Conservation (phyloP, 805 yeast genomes). For the Cyberlindnera petersonii region DNA sequence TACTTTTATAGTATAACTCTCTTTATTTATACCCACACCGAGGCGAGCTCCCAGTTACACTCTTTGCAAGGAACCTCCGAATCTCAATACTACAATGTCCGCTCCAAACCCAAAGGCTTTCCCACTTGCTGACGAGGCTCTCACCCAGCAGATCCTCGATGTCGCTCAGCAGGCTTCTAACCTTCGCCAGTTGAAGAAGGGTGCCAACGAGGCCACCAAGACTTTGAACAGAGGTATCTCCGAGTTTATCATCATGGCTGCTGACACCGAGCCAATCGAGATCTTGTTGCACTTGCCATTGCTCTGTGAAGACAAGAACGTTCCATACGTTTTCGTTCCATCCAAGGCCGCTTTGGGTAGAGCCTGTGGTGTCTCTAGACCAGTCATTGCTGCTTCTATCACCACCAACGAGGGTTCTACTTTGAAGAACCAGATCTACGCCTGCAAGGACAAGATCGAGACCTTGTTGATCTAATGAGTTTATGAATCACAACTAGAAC, state of each 20-base stretch:
- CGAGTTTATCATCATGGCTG: constrained; percentile 99
- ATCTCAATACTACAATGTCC: constrained; percentile 47
- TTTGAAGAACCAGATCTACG: constrained; percentile 93
- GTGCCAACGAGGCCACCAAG: constrained; percentile 99
- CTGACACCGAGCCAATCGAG: constrained; percentile 99
- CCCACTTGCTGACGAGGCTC: constrained; percentile 95
- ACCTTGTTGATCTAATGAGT: constrained; percentile 75
- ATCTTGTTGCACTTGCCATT: constrained; percentile 95
- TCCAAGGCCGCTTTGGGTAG: constrained; percentile 98
- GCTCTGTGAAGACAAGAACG: constrained; percentile 98
- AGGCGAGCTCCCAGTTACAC: constrained; percentile 28
- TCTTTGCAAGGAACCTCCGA: constrained; percentile 45
- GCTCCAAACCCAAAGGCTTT: constrained; percentile 97
- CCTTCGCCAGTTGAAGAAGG: constrained; percentile 97
- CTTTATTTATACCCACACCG: constrained; percentile 12
- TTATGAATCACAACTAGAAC: constrained; percentile 12
- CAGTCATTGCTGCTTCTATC: constrained; percentile 97
- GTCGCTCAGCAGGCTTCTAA: constrained; percentile 97
- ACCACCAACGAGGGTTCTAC: constrained; percentile 98
- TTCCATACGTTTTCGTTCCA: constrained; percentile 98
- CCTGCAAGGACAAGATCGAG: constrained; percentile 98
- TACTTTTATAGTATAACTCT: not conserved
- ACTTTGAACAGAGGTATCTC: constrained; percentile 99
- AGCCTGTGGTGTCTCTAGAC: constrained; percentile 99
- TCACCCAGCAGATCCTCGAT: constrained; percentile 95